These are phyloP conservation scores for Trypanosoma mega DNA, from an alignment of 208 protist genomes.

Conservation along the genomic window DNA sequence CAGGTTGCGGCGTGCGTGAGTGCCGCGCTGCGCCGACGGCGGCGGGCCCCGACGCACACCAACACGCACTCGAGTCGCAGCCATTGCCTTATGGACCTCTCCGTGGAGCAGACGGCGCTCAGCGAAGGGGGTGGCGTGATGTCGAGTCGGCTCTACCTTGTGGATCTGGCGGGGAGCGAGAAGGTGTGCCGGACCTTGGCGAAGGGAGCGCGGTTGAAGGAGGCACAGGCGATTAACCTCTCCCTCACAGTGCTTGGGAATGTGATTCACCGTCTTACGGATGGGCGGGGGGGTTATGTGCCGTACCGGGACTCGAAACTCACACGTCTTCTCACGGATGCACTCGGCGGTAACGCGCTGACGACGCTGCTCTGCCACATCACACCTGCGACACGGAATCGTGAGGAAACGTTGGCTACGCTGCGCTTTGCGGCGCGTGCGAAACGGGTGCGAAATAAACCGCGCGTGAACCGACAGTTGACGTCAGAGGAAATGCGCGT, in stretches of 20 bases:
- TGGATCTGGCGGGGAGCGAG: constrained; percentile 87
- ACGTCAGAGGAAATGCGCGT: constrained; percentile 35
- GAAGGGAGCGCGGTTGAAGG: constrained; percentile 35
- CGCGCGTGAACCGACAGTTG: constrained; percentile 47
- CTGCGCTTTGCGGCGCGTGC: constrained; percentile 65
- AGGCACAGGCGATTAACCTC: constrained; percentile 74
- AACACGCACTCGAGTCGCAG: constrained; percentile 75
- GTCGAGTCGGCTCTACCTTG: constrained; percentile 50
- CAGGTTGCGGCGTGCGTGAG: constrained; percentile 40
- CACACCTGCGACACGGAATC: constrained; percentile 23
- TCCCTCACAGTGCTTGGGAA: constrained; percentile 80
- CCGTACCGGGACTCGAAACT: constrained; percentile 78
- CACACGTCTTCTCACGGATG: constrained; percentile 63
- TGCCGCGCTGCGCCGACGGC: constrained; percentile 28
- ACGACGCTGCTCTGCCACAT: constrained; percentile 63
- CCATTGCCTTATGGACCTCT: constrained; percentile 56
- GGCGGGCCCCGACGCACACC: constrained; percentile 37
- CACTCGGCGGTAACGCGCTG: constrained; percentile 54
- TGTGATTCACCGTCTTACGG: constrained; percentile 64
- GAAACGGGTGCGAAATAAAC: constrained; percentile 56
- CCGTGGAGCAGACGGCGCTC: constrained; percentile 39
- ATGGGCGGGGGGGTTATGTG: constrained; percentile 39
- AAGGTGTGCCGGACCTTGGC: constrained; percentile 46
- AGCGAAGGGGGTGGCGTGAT: constrained; percentile 24
- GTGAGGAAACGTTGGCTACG: constrained; percentile 58